These are phyloP conservation scores for Flaveria linearis DNA, from an alignment of 129 eudicot genomes.

Conservation along the genomic window DNA sequence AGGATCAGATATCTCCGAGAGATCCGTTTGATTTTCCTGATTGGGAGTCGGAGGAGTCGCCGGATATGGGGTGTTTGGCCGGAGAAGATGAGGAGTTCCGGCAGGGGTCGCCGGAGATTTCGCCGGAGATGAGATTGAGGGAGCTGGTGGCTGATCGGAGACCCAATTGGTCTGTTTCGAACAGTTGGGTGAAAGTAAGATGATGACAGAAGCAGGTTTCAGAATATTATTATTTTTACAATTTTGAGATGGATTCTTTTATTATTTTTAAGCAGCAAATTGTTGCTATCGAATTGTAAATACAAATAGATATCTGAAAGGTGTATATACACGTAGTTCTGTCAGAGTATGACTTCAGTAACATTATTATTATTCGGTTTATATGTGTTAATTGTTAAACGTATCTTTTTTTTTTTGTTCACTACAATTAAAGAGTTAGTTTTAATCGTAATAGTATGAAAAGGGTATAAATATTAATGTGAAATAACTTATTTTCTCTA, in stretches of 20 bases:
- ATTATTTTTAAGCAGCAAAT: constrained; percentile 21
- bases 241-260: constrained; percentile 37
- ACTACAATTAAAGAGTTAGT: too few relatives aligned
- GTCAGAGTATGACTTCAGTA: constrained; percentile 23
- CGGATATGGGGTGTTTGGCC: constrained; percentile 23
- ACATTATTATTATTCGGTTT: background rate
- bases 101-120: constrained; percentile 18
- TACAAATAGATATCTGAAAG: constrained; percentile 21
- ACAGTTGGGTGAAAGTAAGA: constrained; percentile 62
- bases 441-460: too few relatives aligned
- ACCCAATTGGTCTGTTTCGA: constrained; percentile 62
- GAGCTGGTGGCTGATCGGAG: constrained; percentile 41
- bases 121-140: constrained; percentile 47
- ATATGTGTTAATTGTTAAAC: too few relatives aligned
- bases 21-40: constrained; percentile 74
- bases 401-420: too few relatives aligned
- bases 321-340: constrained; percentile 31
- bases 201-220: constrained; percentile 23
- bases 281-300: constrained; percentile 28
- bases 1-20: constrained; percentile 57
- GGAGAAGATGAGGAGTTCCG: constrained; percentile 13
- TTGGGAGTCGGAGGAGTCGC: constrained; percentile 51
- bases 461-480: too few relatives aligned
- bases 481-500: too few relatives aligned
- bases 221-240: background rate